phyloP scores from a whole-genome alignment of 257 asterid genomes.

The Penstemon barbatus region DNA sequence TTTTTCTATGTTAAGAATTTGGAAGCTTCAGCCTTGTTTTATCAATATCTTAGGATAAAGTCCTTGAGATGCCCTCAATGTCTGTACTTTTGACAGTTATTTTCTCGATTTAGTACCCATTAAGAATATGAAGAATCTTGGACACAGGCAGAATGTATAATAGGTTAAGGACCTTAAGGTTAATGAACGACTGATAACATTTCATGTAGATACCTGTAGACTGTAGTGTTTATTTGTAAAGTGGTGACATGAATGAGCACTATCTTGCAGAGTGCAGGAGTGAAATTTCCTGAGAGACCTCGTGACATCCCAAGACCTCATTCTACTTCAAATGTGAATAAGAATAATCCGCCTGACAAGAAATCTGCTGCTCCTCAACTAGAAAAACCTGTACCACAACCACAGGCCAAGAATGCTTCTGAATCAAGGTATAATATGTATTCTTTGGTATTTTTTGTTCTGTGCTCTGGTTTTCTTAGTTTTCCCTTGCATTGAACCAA shows the following conservation, averaged over 20 bases:
- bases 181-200: background rate
- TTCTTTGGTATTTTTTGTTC: background rate
- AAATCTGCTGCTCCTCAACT: conserved; percentile 43
- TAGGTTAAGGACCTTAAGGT: background rate
- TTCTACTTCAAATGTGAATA: conserved; percentile 39
- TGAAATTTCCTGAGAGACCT: conserved; percentile 78
- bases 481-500: conserved; percentile 14
- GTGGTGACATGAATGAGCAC: conserved; percentile 21
- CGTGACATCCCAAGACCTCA: conserved; percentile 43
- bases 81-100: background rate
- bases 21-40: background rate
- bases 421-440: conserved; percentile 62
- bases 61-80: conserved; percentile 1
- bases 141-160: conserved; percentile 7
- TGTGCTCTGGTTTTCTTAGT: conserved; percentile 12
- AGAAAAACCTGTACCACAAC: conserved; percentile 44
- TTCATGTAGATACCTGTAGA: background rate
- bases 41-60: background rate
- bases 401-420: conserved; percentile 46
- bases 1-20: background rate
- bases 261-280: conserved; percentile 82
- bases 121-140: conserved; percentile 8
- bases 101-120: conserved; percentile 13
- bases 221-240: background rate
- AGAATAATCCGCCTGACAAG: conserved; percentile 40